Base-by-base conservation (phyloP, 768 basidiomycete genomes). In the Podaxis sp. region DNA sequence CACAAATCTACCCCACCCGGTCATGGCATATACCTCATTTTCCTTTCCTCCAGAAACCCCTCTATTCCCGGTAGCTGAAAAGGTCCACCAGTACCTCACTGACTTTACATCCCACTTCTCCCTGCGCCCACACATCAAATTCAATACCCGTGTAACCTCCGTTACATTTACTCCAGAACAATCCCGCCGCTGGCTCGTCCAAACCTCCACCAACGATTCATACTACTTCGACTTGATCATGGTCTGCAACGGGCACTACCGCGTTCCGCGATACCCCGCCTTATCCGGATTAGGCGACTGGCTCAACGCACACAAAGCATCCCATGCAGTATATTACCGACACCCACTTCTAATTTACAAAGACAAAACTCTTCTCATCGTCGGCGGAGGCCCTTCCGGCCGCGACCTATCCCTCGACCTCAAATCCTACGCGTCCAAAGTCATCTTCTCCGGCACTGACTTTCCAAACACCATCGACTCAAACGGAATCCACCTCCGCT, bases 1-100 rank as follows among this genome's bases (percentile, higher is more conserved):
- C n/a, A 88, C 92, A 0, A 94, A 94, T 67, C 70, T 95, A 4
- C 90, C 93, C 0, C 89, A 93, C 66, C 88, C 88, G 1, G 63
- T 87, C 54, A 94, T 95, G 93, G 82, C 83, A 2, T 93, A 79
- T 67, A 76, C 80, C 1, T 81, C 80, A 52, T 86, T 84, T 68
- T 68, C 79, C 0, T 93, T 93, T 68, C 90, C 90, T 0, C 87
- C 89, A 0, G 84, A 82, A 2, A 93, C 92, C 0, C 80, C 87
- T 1, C 77, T 93, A 28, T 95, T 82, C 71, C 92, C 93, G 0
- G 68, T 66, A 5, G 90, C 91, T 2, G 66, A 78, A 0, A 75
- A 76, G 5, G 89, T 95, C 1, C 81, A 84, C 46, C 67, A 77
- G n/a, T 96, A 96, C 72, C 77, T 96, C 9, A 76, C 85, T 53